Evolutionary conservation across 139 green algal species (phyloP), one percentile per base, ranked within the genome.

Genomic region (Tetradesmus obliquus): DNA sequence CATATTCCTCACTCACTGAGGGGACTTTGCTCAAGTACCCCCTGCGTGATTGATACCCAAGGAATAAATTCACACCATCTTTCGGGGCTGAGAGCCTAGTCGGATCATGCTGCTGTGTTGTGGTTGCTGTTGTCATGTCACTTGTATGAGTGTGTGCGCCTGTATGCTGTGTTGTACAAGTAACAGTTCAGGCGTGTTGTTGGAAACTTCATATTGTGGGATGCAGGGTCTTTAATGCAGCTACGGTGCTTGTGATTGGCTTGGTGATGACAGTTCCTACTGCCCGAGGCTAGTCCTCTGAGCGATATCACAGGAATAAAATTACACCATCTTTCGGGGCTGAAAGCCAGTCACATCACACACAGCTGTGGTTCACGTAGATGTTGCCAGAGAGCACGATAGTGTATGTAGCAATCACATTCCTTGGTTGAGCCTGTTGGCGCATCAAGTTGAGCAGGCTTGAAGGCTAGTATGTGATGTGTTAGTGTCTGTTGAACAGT

Each of bases 281-380:
- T 51, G 53, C 54, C 86, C 74, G 86, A 90, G 86, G 69, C n/a
- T 69, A 54, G 22, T 66, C 55, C 19, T 55, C 2, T 90, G 86
- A 84, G 55, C 57, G 86, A 90, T 72, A 84, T 24, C 8, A 51
- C 74, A 84, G 86, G 71, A 90, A 83, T 84, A 32, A 90, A 83
- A 54, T 84, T 8, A 90, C 86, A 90, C 86, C 86, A 90, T 90
- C 86, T 90, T 90, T 90, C 71, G 86, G 86, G 86, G 86, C 86
- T 90, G 86, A 90, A 55, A 83, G 86, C 86, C n/a, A 66, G 13
- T 84, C n/a, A 76, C 66, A 76, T 24, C n/a, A 19, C 66, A 24
- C 5, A 7, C 8, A 24, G 66, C 17, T 24, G 15, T 45, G 32
- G 32, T 45, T 45, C 32, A 45, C 32, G 32, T 45, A 45, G 32